These are phyloP conservation scores for Eimeria acervulina DNA, from an alignment of 169 alveolate genomes.

Conservation along the genomic window DNA sequence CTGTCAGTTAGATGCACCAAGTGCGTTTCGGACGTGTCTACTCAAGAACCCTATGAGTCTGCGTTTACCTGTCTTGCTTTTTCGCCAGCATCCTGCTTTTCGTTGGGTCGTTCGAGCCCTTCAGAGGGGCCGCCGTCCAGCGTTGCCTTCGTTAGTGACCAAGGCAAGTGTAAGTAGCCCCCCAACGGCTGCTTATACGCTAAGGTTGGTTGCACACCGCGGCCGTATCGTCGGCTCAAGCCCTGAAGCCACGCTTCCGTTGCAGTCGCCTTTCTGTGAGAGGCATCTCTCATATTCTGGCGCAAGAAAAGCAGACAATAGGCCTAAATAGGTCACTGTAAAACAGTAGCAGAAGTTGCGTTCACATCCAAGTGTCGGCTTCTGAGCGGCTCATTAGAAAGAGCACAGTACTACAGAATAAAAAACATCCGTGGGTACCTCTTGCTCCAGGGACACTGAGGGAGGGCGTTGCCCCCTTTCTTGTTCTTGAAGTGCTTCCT, in stretches of 20 bases:
- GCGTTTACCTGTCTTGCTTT: not conserved
- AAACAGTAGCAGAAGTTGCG: not conserved
- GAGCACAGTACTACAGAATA: no score
- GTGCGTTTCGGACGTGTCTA: not conserved
- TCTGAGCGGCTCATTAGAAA: not conserved
- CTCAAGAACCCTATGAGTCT: not conserved
- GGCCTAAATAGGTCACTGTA: not conserved
- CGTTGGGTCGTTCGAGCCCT: not conserved
- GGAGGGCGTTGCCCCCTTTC: not conserved
- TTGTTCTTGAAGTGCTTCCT: not conserved
- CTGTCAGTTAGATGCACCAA: not conserved
- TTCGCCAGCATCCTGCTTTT: not conserved
- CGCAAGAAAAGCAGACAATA: not conserved
- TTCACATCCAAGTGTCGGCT: not conserved
- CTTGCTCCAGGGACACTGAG: not conserved
- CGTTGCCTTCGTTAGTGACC: slow-evolving; percentile 61
- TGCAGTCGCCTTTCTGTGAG: slow-evolving; percentile 16
- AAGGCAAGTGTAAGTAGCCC: slow-evolving; percentile 50
- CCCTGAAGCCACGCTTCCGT: slow-evolving; percentile 84
- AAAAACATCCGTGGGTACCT: not conserved
- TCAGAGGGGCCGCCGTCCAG: not conserved
- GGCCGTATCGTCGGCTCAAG: slow-evolving; percentile 82
- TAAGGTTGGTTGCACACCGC: slow-evolving; percentile 44
- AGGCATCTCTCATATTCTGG: not conserved
- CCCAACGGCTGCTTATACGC: slow-evolving; percentile 34